Evolutionary conservation across 768 basidiomycete species (phyloP).

Genomic region (Cystofilobasidium capitatum): DNA sequence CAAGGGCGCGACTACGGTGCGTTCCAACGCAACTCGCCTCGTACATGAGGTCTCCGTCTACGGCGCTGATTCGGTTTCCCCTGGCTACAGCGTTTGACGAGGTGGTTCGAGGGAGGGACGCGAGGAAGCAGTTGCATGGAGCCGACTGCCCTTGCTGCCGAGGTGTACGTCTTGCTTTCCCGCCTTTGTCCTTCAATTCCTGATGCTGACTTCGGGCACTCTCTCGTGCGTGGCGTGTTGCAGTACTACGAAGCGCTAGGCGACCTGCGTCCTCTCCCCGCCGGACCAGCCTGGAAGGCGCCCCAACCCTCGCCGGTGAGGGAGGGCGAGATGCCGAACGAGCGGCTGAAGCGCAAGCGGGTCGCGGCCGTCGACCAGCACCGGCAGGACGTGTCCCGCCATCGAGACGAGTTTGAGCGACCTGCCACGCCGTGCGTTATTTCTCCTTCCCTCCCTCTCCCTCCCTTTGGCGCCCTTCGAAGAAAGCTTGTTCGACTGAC

Average conservation of each 20-base stretch:
- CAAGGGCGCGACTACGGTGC: slow-evolving; percentile 52
- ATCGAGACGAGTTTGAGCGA: slow-evolving; percentile 50
- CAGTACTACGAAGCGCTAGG: slow-evolving; percentile 75
- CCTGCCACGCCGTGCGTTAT: slow-evolving; percentile 73
- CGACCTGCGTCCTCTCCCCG: slow-evolving; percentile 55
- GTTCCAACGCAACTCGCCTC: not conserved
- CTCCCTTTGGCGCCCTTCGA: not conserved
- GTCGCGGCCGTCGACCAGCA: slow-evolving; percentile 29
- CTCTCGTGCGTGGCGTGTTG: too few species aligned
- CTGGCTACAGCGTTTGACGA: slow-evolving; percentile 49
- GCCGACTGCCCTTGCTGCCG: slow-evolving; percentile 74
- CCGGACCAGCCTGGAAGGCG: slow-evolving; percentile 66
- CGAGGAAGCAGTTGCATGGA: slow-evolving; percentile 58
- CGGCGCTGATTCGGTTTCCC: too few species aligned
- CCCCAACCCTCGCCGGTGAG: slow-evolving; percentile 37
- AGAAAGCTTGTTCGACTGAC: not conserved
- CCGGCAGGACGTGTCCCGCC: slow-evolving; percentile 35
- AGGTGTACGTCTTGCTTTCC: slow-evolving; percentile 47
- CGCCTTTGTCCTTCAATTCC: not conserved
- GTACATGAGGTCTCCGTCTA: not conserved
- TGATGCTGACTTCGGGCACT: slow-evolving; percentile 6
- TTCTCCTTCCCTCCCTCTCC: slow-evolving; percentile 42
- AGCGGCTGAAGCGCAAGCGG: slow-evolving; percentile 27
- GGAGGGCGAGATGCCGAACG: not conserved
- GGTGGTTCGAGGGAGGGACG: slow-evolving; percentile 59